Base-by-base conservation (phyloP, 352 stramenopile genomes). In the Blastocystis sp. region DNA sequence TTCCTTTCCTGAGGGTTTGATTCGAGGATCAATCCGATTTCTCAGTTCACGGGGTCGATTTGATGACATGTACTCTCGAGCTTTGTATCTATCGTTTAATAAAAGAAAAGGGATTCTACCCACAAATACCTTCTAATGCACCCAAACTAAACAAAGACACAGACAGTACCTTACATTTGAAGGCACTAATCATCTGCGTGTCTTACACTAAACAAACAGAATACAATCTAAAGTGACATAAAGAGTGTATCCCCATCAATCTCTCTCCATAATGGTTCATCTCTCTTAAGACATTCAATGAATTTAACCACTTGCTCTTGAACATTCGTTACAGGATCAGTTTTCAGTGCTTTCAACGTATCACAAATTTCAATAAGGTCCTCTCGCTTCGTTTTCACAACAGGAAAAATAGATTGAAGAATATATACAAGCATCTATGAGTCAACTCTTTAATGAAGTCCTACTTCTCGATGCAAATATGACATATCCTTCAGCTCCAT, bases 21-120 rank as follows among this genome's bases (percentile, higher is more conserved):
- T 84, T 22, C 73, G 15, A 22, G 73, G 73, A 84, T 84, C 73
- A 57, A 84, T 48, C 27, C 27, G 58, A 9, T 84, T 64, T 35
- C 42, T 24, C n/a, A 84, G 37, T 51, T 62, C 73, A 30, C 48
- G 33, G 9, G 73, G 73, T 64, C 73, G 48, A n/a, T 84, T 56
- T 56, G 58, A 66, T 22, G 27, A 30, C 56, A 84, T 69, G 30
- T 53, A 84, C 13, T 64, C n/a, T 3, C 48, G 48, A 22, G 6
- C 57, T 1, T 56, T 53, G 13, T 19, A 44, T 51, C 73, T 84
- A 68, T 30, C 9, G 30, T 37, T 42, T 1, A 53, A 66, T 15
- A 69, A 17, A 6, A 15, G 40, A 40, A 27, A 9, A 68, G 11
- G 5, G 30, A 69, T 33, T 42, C 24, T 40, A 70, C 33, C 60